Percentiles rank a stretch among this genome's conserved stretches.
phyloP scores from a whole-genome alignment of 768 basidiomycete species.

The Neoboletus subvelutipes region DNA sequence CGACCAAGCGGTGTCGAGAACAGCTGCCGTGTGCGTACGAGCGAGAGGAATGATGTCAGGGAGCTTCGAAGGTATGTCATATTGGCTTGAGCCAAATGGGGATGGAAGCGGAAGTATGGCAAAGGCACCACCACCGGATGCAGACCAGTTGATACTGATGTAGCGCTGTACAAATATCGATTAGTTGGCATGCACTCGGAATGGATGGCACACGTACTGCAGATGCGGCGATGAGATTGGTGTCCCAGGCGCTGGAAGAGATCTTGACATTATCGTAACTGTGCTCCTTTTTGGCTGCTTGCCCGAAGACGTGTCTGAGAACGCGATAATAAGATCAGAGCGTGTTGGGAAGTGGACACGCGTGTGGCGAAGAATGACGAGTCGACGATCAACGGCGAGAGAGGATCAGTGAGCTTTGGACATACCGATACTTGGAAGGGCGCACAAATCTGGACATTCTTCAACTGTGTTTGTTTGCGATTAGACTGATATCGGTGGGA shows the following conservation, averaged over 20 bases:
- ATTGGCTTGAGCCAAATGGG: slow-evolving; percentile 53
- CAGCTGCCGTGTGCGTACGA: slow-evolving; percentile 78
- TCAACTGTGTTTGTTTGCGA: not conserved
- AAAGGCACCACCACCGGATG: slow-evolving; percentile 91
- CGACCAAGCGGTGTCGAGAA: slow-evolving; percentile 96
- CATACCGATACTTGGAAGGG: slow-evolving; percentile 82
- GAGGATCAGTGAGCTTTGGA: slow-evolving; percentile 14
- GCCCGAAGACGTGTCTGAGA: slow-evolving; percentile 86
- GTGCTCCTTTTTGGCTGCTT: slow-evolving; percentile 82
- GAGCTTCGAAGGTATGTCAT: slow-evolving; percentile 68
- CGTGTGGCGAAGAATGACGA: not conserved
- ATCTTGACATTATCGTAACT: slow-evolving; percentile 81
- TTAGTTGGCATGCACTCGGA: not conserved
- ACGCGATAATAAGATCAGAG: not conserved
- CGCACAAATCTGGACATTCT: slow-evolving; percentile 85
- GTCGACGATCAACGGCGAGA: not conserved
- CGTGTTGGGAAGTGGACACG: not conserved
- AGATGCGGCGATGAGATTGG: slow-evolving; percentile 86
- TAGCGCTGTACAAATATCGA: slow-evolving; percentile 54
- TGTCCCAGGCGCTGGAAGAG: slow-evolving; percentile 93
- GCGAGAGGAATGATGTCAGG: slow-evolving; percentile 93
- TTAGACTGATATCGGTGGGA: not conserved
- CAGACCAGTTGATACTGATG: slow-evolving; percentile 92
- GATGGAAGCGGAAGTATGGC: slow-evolving; percentile 87
- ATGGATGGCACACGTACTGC: slow-evolving; percentile 45